phyloP scores from a whole-genome alignment of 805 yeast species.

The Wickerhamomyces xylosicus region DNA sequence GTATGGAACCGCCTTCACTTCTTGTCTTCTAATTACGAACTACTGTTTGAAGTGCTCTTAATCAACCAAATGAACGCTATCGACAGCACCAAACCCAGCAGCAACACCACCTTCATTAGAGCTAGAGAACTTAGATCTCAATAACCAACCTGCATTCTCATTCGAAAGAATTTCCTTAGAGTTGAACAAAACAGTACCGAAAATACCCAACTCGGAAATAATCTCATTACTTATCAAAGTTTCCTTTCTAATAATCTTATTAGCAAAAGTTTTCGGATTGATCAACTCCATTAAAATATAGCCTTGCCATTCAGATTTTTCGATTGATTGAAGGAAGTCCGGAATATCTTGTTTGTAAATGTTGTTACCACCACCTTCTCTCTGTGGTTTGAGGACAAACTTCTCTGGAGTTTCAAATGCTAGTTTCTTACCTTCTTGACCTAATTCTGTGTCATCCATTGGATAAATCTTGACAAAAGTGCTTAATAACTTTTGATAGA shows the following conservation, averaged over 20 bases:
- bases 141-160: conserved; percentile 70
- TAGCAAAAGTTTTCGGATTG: conserved; percentile 58
- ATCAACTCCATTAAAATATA: conserved; percentile 93
- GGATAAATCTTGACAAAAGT: conserved; percentile 90
- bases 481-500: conserved; percentile 17
- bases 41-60: too few species aligned
- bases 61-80: conserved; percentile 50
- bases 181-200: conserved; percentile 76
- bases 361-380: conserved; percentile 99
- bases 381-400: conserved; percentile 89
- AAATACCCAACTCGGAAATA: conserved; percentile 85
- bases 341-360: conserved; percentile 85
- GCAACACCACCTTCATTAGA: conserved; percentile 98
- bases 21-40: too few species aligned
- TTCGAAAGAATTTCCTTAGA: conserved; percentile 48
- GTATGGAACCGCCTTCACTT: too few species aligned
- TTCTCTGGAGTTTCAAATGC: conserved; percentile 60
- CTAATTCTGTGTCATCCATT: conserved; percentile 59
- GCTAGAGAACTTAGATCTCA: conserved; percentile 78
- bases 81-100: conserved; percentile 97
- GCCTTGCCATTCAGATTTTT: conserved; percentile 74
- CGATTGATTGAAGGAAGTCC: conserved; percentile 44
- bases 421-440: conserved; percentile 48
- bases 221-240: conserved; percentile 60
- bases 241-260: conserved; percentile 62